Conservation (phyloP, 768 basidiomycete genomes). For the Rhodotorula taiwanensis region DNA sequence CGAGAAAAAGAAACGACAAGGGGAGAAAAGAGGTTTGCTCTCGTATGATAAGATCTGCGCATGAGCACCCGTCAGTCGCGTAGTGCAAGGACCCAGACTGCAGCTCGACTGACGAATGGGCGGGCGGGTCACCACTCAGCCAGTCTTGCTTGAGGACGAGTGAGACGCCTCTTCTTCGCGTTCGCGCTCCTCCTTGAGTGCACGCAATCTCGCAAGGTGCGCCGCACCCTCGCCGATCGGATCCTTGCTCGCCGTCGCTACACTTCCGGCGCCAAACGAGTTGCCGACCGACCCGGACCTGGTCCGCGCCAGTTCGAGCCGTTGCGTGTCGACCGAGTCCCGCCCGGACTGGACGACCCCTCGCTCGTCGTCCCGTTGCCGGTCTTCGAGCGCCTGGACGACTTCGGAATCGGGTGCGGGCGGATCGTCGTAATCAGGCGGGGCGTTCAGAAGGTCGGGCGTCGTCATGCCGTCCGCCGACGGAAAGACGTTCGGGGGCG, state of each 20-base stretch:
- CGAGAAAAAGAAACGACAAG: too few species aligned
- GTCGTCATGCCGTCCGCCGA: background rate
- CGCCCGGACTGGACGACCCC: background rate
- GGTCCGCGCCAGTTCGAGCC: background rate
- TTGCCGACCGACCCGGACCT: background rate
- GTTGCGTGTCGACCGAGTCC: constrained; percentile 3
- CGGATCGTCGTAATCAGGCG: constrained; percentile 22
- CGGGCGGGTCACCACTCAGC: too few species aligned
- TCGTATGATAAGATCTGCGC: too few species aligned
- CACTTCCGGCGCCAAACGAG: background rate
- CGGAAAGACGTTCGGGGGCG: background rate
- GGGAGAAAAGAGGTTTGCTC: too few species aligned
- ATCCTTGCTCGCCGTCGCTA: background rate
- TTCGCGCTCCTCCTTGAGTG: constrained; percentile 27
- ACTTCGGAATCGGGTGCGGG: constrained; percentile 6
- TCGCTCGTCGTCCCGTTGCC: background rate
- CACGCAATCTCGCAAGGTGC: constrained; percentile 24
- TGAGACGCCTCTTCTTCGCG: too few species aligned
- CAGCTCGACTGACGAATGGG: too few species aligned
- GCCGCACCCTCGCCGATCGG: constrained; percentile 25
- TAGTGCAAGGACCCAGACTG: too few species aligned
- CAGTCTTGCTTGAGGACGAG: too few species aligned
- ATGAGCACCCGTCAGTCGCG: too few species aligned
- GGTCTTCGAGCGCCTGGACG: constrained; percentile 16
- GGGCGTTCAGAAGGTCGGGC: background rate